Conservation (phyloP, 2,329 filamentous ascomycete species). For the Aspergillus sp. region DNA sequence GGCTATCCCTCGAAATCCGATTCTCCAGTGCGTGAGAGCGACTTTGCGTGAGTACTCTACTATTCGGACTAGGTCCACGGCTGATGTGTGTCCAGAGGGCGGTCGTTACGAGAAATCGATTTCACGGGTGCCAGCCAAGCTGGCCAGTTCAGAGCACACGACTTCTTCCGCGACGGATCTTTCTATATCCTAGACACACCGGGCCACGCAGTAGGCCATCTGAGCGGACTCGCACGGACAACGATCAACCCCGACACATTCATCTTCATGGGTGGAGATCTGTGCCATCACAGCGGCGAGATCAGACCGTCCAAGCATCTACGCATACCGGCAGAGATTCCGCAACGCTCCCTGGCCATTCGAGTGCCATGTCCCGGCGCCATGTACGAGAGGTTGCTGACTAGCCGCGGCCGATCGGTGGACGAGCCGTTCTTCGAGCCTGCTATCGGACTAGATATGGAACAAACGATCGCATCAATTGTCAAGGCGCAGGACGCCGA, state of each 20-base stretch:
- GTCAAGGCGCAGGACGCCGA: not conserved
- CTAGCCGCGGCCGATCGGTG: not conserved
- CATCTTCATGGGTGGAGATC: slow-evolving; percentile 52
- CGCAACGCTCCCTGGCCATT: not conserved
- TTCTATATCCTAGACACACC: slow-evolving; percentile 38
- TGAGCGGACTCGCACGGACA: slow-evolving; percentile 45
- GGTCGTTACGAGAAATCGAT: slow-evolving; percentile 28
- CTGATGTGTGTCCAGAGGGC: not conserved
- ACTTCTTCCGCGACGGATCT: slow-evolving; percentile 43
- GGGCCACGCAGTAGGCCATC: slow-evolving; percentile 48
- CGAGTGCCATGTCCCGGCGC: not conserved
- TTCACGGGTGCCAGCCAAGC: slow-evolving; percentile 6
- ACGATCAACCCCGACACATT: slow-evolving; percentile 36
- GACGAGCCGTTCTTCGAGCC: not conserved
- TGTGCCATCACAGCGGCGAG: slow-evolving; percentile 45
- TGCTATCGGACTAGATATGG: not conserved
- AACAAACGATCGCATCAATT: not conserved
- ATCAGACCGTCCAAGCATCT: slow-evolving; percentile 44
- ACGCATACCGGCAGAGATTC: slow-evolving; percentile 30
- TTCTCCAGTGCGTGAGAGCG: slow-evolving; percentile 38
- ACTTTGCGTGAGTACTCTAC: slow-evolving; percentile 34
- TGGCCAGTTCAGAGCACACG: slow-evolving; percentile 37
- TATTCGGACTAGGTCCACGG: not conserved
- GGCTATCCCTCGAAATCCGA: slow-evolving; percentile 44
- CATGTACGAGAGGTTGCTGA: not conserved